Conservation (phyloP, 495 filamentous ascomycete genomes). For the Clohesyomyces aquaticus region DNA sequence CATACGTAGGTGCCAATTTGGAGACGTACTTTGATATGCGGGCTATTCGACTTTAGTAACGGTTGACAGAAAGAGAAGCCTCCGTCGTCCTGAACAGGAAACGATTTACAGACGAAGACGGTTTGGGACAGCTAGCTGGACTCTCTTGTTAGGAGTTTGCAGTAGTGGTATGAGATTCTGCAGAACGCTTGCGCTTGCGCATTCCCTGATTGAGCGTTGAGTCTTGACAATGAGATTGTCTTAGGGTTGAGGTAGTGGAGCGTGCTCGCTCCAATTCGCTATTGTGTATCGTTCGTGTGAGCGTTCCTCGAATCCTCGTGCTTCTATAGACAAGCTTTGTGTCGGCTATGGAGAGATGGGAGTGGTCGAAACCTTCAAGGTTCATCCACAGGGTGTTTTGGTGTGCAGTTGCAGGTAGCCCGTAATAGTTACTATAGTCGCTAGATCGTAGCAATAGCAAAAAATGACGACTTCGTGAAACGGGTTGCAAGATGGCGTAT, state of each 20-base stretch:
- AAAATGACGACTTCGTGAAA: constrained; percentile 28
- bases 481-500: constrained; percentile 26
- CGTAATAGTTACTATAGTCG: constrained; percentile 29
- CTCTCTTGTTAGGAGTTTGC: not conserved
- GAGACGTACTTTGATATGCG: no score
- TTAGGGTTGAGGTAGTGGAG: not conserved
- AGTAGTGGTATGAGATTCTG: not conserved
- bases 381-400: constrained; percentile 1
- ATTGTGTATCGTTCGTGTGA: not conserved
- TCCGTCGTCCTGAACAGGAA: not conserved
- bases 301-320: constrained; percentile 2
- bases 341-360: not conserved
- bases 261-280: not conserved
- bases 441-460: constrained; percentile 27
- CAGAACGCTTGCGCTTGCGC: not conserved
- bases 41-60: not conserved
- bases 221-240: not conserved
- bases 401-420: not conserved
- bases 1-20: no score
- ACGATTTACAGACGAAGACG: not conserved
- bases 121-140: not conserved
- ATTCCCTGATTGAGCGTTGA: no score
- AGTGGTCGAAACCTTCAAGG: not conserved
- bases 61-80: not conserved
- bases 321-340: constrained; percentile 31